Evolutionary conservation across 2,329 filamentous ascomycete genomes (phyloP).

Genomic region (Fusarium virguliforme): DNA sequence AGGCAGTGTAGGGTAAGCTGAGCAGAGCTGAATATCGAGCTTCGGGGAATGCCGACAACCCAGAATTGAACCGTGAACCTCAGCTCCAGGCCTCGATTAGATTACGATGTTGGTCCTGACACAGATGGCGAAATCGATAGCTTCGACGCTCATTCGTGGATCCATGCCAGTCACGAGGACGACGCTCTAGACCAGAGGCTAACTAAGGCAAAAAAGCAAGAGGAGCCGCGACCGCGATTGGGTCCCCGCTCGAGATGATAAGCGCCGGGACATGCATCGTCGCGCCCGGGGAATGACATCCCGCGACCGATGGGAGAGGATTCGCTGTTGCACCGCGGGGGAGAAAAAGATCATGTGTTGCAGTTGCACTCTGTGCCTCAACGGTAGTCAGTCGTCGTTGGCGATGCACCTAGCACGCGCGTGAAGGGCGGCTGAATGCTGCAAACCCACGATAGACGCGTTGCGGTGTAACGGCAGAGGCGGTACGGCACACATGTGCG

Average conservation of each 20-base stretch:
- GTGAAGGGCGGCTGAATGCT: constrained; percentile 40
- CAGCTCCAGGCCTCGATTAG: background rate
- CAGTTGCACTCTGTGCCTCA: background rate
- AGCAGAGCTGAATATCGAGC: background rate
- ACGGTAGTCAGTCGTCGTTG: constrained; percentile 20
- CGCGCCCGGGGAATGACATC: constrained; percentile 7
- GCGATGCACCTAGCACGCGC: constrained; percentile 29
- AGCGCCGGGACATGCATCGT: constrained; percentile 24
- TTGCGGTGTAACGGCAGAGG: constrained; percentile 15
- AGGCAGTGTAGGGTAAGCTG: constrained; percentile 11
- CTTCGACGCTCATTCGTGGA: constrained; percentile 13
- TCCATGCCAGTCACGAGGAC: constrained; percentile 27
- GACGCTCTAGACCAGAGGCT: constrained; percentile 24
- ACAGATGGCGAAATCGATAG: constrained; percentile 8
- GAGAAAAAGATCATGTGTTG: constrained; percentile 14
- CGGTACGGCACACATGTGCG: constrained; percentile 2
- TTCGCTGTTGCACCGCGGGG: constrained; percentile 8
- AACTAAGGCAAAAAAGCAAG: constrained; percentile 18
- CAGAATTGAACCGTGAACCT: background rate
- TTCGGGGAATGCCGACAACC: background rate
- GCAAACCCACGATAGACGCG: constrained; percentile 40
- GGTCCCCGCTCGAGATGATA: constrained; percentile 22
- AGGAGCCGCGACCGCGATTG: constrained; percentile 14
- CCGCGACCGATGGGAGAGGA: background rate
- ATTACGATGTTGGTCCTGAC: constrained; percentile 6